A percentile compares a stretch with the other conserved stretches of the same genome.
phyloP scores from a whole-genome alignment of 352 stramenopile species.

The Globisporangium cystogenes region DNA sequence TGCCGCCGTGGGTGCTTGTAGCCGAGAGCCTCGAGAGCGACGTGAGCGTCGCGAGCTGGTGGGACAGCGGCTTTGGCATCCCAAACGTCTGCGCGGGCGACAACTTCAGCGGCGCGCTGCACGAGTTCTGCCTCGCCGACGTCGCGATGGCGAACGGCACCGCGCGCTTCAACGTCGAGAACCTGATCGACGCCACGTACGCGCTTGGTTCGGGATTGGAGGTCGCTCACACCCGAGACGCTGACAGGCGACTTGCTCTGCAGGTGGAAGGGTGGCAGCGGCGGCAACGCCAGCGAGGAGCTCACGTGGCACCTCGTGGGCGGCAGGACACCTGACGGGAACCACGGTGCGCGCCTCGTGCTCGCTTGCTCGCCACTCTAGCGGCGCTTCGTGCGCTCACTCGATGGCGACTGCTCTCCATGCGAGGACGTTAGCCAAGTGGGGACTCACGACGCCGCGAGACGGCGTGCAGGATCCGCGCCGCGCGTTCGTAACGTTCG shows the following conservation, averaged over 20 bases:
- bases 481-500: slow-evolving; percentile 48
- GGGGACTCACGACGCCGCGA: slow-evolving; percentile 55
- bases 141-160: slow-evolving; percentile 35
- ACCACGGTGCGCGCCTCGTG: slow-evolving; percentile 40
- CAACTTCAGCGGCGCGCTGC: slow-evolving; percentile 27
- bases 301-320: slow-evolving; percentile 66
- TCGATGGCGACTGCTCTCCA: background rate
- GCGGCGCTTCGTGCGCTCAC: too few species aligned
- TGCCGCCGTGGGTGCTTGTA: slow-evolving; percentile 67
- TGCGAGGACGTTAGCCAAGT: slow-evolving; percentile 37
- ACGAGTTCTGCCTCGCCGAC: slow-evolving; percentile 60
- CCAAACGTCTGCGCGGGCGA: slow-evolving; percentile 73
- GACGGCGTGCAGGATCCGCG: slow-evolving; percentile 8
- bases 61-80: slow-evolving; percentile 66
- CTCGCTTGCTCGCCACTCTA: background rate
- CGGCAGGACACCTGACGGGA: slow-evolving; percentile 37
- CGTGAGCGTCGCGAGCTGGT: slow-evolving; percentile 76
- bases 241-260: background rate
- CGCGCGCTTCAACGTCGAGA: slow-evolving; percentile 70
- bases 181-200: slow-evolving; percentile 60
- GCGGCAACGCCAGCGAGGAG: slow-evolving; percentile 18
- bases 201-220: background rate
- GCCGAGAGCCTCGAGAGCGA: slow-evolving; percentile 46
- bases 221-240: background rate
- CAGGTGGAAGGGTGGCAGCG: slow-evolving; percentile 18